Conservation (phyloP, 2,329 filamentous ascomycete genomes). For the Chalaropsis thielavioides region DNA sequence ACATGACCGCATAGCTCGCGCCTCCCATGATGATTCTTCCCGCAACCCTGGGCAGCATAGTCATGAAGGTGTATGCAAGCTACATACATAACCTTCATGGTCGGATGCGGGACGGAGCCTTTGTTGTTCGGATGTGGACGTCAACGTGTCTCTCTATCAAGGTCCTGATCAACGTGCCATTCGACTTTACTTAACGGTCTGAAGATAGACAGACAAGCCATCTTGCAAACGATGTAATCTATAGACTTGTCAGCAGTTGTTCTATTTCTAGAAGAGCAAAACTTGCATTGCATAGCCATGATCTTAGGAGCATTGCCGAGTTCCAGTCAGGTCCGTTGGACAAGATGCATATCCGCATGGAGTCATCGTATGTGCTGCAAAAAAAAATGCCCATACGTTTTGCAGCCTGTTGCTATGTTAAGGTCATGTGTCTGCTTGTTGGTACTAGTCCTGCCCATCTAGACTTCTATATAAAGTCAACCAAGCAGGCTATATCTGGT, state of each 20-base stretch:
- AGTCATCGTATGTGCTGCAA: background rate
- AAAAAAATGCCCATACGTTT: background rate
- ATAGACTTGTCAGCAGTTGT: background rate
- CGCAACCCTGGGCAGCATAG: background rate
- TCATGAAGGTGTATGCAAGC: background rate
- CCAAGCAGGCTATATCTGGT: too few relatives aligned
- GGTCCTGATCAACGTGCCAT: background rate
- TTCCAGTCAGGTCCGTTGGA: background rate
- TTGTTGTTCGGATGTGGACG: background rate
- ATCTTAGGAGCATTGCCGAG: background rate
- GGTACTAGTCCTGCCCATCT: too few relatives aligned
- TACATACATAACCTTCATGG: background rate
- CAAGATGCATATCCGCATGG: background rate
- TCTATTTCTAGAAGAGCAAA: background rate
- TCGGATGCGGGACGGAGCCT: too few relatives aligned
- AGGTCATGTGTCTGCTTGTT: too few relatives aligned
- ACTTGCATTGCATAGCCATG: background rate
- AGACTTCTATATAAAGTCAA: too few relatives aligned
- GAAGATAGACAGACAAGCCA: background rate
- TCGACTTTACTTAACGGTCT: background rate
- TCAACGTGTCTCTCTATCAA: too few relatives aligned
- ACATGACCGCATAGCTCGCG: slow-evolving; percentile 1
- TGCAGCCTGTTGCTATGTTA: too few relatives aligned
- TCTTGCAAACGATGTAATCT: background rate
- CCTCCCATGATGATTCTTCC: background rate